These are phyloP conservation scores for Auricularia cornea DNA, from an alignment of 768 basidiomycete species.

Conservation along the genomic window DNA sequence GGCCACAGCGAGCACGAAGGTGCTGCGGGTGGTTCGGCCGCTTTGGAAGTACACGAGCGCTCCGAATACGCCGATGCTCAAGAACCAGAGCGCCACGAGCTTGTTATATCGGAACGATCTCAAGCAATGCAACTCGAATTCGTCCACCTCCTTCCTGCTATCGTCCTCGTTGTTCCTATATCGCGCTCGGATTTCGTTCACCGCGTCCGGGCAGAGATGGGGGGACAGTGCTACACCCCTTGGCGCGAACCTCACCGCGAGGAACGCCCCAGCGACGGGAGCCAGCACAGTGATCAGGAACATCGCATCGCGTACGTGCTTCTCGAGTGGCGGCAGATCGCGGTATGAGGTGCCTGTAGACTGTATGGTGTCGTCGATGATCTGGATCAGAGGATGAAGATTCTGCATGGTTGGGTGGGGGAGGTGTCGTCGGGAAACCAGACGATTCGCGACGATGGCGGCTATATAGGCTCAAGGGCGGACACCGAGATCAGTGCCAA, in stretches of 20 bases:
- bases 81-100: neutral
- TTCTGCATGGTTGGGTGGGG: neutral
- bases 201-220: neutral
- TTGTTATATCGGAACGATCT: neutral
- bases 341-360: neutral
- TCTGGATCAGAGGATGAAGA: neutral
- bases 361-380: neutral
- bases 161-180: neutral
- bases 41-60: neutral
- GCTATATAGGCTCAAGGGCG: too few species aligned
- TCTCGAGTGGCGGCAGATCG: neutral
- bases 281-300: neutral
- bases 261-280: neutral
- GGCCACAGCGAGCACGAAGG: neutral
- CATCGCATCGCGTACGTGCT: neutral
- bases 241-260: neutral
- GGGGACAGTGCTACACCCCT: neutral
- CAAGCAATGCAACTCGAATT: neutral
- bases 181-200: neutral
- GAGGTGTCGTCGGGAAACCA: neutral
- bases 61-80: neutral
- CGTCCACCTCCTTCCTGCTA: neutral
- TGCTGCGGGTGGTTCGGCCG: neutral
- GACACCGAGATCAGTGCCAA: too few species aligned
- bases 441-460: too few species aligned